Evolutionary conservation across 768 basidiomycete species (phyloP), one percentile per base, ranked within the genome.

Genomic region (Hirschioporus abietinus): DNA sequence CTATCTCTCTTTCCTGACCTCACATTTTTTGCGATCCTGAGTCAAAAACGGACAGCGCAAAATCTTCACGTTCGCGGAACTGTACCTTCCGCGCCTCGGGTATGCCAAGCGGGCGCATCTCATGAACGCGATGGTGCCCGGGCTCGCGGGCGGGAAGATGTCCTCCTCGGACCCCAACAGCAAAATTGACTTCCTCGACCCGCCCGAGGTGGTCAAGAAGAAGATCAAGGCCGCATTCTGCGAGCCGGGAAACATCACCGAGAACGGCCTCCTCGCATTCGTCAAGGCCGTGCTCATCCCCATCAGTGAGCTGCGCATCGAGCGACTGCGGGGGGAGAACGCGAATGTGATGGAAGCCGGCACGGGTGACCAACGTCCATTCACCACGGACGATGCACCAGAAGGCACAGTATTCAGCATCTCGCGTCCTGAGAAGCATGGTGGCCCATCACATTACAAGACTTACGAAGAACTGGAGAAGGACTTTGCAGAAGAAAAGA

Each of bases 81-180:
- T 91, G 72, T 96, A 95, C 85, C 90, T 99, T 64, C 97, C 97
- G 4, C 84, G 87, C 68, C 84, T 99, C 35, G 97, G 96, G 36
- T 99, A 98, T 80, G 79, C 81, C 64, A 98, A 97, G 78, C 93
- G 96, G 35, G 92, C 96, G 0, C 97, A 99, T 76, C 83, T 99
- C 60, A 99, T 99, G 97, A 99, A 98, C 78, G 81, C 86, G 35
- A 99, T 99, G 96, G 94, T 99, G 0, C 95, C 96, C 34, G 95
- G 96, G 59, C 83, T 97, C 35, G 88, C 89, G 58, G 96, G 96
- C 35, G 93, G 94, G 20, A 99, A 99, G 75, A 99, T 99, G 97
- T 97, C 95, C 18, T 90, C 95, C 0, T 99, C 96, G 0, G 96
- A 99, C 71, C 95, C 95, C 34, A 93, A 97, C 76, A 95, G 92